Conservation (phyloP, 2,329 filamentous ascomycete genomes). For the Claviceps purpurea region DNA sequence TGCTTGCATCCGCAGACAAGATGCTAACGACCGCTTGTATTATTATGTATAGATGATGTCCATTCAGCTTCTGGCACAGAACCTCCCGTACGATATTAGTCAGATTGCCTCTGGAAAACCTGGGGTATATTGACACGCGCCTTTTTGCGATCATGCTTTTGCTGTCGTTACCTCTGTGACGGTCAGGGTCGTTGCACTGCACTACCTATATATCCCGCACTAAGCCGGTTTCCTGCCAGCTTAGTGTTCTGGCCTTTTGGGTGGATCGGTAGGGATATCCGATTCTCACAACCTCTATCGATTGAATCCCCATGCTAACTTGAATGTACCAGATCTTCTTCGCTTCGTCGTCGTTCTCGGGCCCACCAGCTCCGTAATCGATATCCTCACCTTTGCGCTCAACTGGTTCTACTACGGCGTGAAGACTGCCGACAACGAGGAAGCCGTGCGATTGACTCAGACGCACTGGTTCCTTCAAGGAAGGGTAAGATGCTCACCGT, state of each 20-base stretch:
- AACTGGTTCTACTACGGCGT: slow-evolving; percentile 15
- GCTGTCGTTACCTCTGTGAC: too few species aligned
- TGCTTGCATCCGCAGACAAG: neutral
- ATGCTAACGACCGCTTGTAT: neutral
- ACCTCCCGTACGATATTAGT: slow-evolving; percentile 17
- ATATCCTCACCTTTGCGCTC: slow-evolving; percentile 12
- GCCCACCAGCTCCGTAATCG: slow-evolving; percentile 16
- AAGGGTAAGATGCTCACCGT: slow-evolving; percentile 8
- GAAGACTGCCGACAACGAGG: slow-evolving; percentile 5
- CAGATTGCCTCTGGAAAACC: slow-evolving; percentile 16
- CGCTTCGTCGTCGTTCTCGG: slow-evolving; percentile 16
- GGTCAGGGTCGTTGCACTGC: too few species aligned
- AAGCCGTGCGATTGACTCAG: slow-evolving; percentile 10
- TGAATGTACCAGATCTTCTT: slow-evolving; percentile 11
- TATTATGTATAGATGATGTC: slow-evolving; percentile 14
- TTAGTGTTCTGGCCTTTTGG: too few species aligned
- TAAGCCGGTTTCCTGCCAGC: too few species aligned
- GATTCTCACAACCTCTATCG: neutral
- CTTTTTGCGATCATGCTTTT: neutral
- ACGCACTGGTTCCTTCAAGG: slow-evolving; percentile 17
- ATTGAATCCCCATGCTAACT: neutral
- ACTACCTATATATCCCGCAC: too few species aligned
- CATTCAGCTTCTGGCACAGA: slow-evolving; percentile 16
- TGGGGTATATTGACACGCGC: neutral
- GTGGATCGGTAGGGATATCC: too few species aligned